Evolutionary conservation across 1,284 basidiomycete genomes (phyloP).

Genomic region (Heterobasidion annosum): DNA sequence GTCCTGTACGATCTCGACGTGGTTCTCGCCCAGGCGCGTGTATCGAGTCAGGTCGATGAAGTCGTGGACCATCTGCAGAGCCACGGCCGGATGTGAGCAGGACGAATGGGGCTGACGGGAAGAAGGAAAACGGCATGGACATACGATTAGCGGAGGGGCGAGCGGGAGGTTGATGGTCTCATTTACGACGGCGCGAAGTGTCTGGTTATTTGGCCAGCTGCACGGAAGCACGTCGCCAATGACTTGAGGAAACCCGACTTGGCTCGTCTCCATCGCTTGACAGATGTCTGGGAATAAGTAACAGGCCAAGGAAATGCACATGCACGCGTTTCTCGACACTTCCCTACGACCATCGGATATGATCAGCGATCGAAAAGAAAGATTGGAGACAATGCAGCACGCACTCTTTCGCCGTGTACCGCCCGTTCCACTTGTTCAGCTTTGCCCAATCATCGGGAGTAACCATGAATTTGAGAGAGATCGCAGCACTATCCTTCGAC

Average conservation of each 20-base stretch:
- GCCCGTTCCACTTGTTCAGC: not conserved
- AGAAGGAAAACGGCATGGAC: not conserved
- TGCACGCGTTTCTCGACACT: not conserved
- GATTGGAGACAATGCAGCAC: not conserved
- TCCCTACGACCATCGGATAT: not conserved
- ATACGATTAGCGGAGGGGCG: not conserved
- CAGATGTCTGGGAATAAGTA: not conserved
- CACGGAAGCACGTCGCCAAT: not conserved
- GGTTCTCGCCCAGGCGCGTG: not conserved
- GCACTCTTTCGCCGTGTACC: not conserved
- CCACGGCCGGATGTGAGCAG: not conserved
- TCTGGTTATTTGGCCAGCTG: not conserved
- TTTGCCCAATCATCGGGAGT: not conserved
- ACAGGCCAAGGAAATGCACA: constrained; percentile 1
- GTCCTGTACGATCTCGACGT: not conserved
- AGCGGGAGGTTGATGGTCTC: not conserved
- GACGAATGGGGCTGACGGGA: not conserved
- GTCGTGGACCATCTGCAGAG: not conserved
- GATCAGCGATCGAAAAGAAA: not conserved
- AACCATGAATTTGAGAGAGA: not conserved
- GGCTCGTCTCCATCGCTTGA: not conserved
- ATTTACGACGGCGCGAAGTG: not conserved
- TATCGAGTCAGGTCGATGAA: not conserved
- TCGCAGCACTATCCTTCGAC: not conserved
- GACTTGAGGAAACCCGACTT: not conserved